Evolutionary conservation across 2,329 filamentous ascomycete genomes (phyloP).

Genomic region (Pyrenochaeta sp.): DNA sequence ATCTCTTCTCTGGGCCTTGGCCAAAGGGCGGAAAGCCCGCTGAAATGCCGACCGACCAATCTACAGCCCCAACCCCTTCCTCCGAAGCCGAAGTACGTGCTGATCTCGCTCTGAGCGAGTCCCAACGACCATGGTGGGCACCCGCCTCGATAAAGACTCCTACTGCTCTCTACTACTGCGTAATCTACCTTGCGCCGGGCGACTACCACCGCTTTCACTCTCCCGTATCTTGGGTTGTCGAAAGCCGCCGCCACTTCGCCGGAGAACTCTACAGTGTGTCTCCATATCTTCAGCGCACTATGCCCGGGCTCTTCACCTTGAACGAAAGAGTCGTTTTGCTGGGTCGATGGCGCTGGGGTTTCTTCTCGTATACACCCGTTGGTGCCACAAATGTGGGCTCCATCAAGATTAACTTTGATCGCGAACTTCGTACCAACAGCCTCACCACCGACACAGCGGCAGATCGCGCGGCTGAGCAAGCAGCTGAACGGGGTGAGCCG

Average conservation of each 20-base stretch:
- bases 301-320: slow-evolving; percentile 93
- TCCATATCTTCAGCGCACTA: slow-evolving; percentile 89
- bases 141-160: slow-evolving; percentile 51
- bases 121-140: slow-evolving; percentile 62
- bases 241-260: slow-evolving; percentile 94
- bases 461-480: slow-evolving; percentile 83
- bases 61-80: slow-evolving; percentile 70
- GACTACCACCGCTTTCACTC: slow-evolving; percentile 99
- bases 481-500: slow-evolving; percentile 76
- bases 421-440: slow-evolving; percentile 91
- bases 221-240: slow-evolving; percentile 92
- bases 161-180: slow-evolving; percentile 87
- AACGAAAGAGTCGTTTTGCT: slow-evolving; percentile 96
- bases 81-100: slow-evolving; percentile 85
- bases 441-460: slow-evolving; percentile 92
- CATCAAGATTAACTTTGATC: slow-evolving; percentile 96
- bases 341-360: slow-evolving; percentile 94
- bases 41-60: slow-evolving; percentile 74
- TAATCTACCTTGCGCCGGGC: slow-evolving; percentile 94
- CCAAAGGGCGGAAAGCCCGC: slow-evolving; percentile 56
- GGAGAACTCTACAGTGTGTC: slow-evolving; percentile 96
- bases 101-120: slow-evolving; percentile 77
- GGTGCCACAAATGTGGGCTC: slow-evolving; percentile 97
- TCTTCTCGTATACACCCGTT: slow-evolving; percentile 95
- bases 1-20: slow-evolving; percentile 77